Evolutionary conservation across 2,329 filamentous ascomycete species (phyloP), one percentile per base, ranked within the genome.

Genomic region (Furcasterigmium furcatum): DNA sequence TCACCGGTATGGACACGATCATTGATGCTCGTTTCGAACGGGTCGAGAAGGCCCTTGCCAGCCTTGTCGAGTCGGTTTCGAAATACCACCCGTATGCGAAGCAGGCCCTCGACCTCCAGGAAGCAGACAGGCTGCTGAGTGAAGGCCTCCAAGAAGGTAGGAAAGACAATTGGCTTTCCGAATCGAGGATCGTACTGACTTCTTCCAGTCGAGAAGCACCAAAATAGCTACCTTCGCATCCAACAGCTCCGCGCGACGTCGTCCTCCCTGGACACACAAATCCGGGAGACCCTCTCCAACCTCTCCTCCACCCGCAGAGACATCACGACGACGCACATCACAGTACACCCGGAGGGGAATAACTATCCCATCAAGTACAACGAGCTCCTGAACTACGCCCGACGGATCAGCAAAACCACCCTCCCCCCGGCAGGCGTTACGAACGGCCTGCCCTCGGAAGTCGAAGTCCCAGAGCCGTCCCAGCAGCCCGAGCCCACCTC

Each of bases 371-470:
- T 94, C 41, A 77, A 77, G 4, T 88, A 90, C 58, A 76, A 82
- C 38, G 85, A 91, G 54, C 79, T 95, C 0, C 81, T 95, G 19
- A 77, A 74, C 50, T 94, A 89, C 61, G 89, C 88, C 19, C 85
- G 85, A 36, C 83, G 85, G 52, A 94, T 95, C 58, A 87, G 84
- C 62, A 87, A 84, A 61, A 90, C 85, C 52, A 92, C 89, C 1
- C 76, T 90, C 12, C 88, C 89, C 0, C 84, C 84, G 0, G 80
- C 80, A 1, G 69, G 70, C 39, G 70, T 72, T 41, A 63, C 71
- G 12, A 73, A 74, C 51, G 61, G 65, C 19, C 45, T 67, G 18
- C 56, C 62, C 18, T 47, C 62, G 12, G 30, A 29, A 4, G 38
- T 16, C n/a, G 34, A 36, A 7, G 34, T 18, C 34, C 24, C 24